Conservation (phyloP, 495 filamentous ascomycete genomes). For the Xylaria longipes region DNA sequence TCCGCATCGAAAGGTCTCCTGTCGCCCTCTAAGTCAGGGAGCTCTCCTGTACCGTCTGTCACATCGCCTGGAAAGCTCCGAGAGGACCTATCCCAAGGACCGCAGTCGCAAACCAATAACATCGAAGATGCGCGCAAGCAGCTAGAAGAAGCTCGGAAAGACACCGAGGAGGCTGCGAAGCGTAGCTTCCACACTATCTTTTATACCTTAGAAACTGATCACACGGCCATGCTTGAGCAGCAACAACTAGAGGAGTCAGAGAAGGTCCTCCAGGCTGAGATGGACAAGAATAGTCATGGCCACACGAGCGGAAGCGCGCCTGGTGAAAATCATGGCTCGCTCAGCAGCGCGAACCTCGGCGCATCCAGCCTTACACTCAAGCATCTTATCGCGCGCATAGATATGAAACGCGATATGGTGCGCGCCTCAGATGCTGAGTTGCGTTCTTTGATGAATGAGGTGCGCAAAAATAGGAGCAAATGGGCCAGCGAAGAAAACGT, state of each 20-base stretch:
- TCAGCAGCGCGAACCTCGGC: conserved; percentile 92
- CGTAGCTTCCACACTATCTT: conserved; percentile 89
- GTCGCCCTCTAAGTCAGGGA: conserved; percentile 64
- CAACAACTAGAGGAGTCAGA: conserved; percentile 96
- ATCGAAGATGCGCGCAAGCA: conserved; percentile 90
- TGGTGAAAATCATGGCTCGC: conserved; percentile 73
- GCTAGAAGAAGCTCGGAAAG: conserved; percentile 91
- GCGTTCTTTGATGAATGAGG: conserved; percentile 90
- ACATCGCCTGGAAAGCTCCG: conserved; percentile 56
- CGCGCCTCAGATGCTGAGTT: conserved; percentile 91
- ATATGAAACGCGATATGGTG: conserved; percentile 86
- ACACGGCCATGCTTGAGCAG: conserved; percentile 96
- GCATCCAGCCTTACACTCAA: conserved; percentile 97
- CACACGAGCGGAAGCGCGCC: conserved; percentile 54
- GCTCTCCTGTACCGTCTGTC: conserved; percentile 61
- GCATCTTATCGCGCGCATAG: conserved; percentile 93
- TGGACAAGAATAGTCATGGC: conserved; percentile 67
- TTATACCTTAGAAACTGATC: conserved; percentile 93
- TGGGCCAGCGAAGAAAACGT: conserved; percentile 98
- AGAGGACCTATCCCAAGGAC: conserved; percentile 47
- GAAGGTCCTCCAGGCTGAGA: conserved; percentile 92
- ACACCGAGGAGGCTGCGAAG: conserved; percentile 87
- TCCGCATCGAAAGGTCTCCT: conserved; percentile 53
- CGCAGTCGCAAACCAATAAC: conserved; percentile 62
- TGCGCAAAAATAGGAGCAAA: conserved; percentile 95